These are phyloP conservation scores for Coelastrella sp. DNA, from an alignment of 139 green algal species.

Conservation along the genomic window DNA sequence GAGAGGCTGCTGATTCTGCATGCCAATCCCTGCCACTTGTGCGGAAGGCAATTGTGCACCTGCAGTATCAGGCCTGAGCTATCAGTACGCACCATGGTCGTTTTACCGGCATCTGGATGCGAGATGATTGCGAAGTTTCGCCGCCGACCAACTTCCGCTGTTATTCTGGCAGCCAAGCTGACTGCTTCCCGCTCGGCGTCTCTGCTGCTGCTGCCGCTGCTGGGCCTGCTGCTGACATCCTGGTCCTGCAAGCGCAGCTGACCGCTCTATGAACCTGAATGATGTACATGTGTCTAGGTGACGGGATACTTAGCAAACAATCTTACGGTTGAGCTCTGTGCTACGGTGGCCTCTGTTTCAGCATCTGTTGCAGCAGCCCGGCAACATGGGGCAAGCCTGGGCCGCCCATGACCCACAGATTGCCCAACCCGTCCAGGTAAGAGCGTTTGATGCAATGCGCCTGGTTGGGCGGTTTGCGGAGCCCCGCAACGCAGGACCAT, in stretches of 20 bases:
- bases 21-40: too few relatives aligned
- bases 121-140: slow-evolving; percentile 85
- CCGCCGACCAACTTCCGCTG: slow-evolving; percentile 67
- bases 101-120: slow-evolving; percentile 61
- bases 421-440: too few relatives aligned
- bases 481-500: too few relatives aligned
- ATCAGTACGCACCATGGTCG: slow-evolving; percentile 37
- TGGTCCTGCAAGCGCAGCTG: neutral
- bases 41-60: too few relatives aligned
- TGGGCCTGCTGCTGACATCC: neutral
- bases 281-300: neutral
- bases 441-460: too few relatives aligned
- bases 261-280: neutral
- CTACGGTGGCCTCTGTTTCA: neutral
- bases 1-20: too few relatives aligned
- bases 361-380: neutral
- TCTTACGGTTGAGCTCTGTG: neutral
- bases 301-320: neutral
- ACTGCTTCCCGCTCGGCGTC: neutral
- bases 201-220: slow-evolving; percentile 7
- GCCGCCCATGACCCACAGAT: neutral
- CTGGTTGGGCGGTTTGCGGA: too few relatives aligned
- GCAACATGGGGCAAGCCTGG: neutral
- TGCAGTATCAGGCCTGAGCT: neutral
- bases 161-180: slow-evolving; percentile 33